These are phyloP conservation scores for Discostella stelligeroides DNA, from an alignment of 108 stramenopile genomes.

Conservation along the genomic window DNA sequence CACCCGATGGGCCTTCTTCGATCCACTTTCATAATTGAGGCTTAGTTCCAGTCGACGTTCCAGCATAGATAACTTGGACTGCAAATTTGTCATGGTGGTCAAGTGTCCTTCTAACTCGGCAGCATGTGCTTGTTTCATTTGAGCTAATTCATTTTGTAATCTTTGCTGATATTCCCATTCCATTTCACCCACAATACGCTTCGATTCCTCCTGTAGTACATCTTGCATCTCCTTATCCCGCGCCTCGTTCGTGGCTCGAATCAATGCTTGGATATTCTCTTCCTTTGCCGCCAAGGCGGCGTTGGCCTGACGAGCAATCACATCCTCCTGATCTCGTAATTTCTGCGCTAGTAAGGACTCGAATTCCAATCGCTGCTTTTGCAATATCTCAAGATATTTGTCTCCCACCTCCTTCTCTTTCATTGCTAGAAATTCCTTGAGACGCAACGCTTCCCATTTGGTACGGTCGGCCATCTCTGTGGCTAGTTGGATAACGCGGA, in stretches of 20 bases:
- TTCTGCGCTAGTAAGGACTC: constrained; percentile 59
- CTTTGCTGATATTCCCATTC: constrained; percentile 31
- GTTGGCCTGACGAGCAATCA: constrained; percentile 51
- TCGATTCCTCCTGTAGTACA: constrained; percentile 23
- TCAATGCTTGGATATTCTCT: constrained; percentile 53
- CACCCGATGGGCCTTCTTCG: constrained; percentile 68
- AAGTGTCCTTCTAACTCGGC: constrained; percentile 61
- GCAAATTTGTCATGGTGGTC: constrained; percentile 50
- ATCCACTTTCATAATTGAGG: constrained; percentile 60
- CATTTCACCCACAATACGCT: constrained; percentile 46
- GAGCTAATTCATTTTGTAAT: constrained; percentile 49
- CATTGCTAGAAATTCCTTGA: constrained; percentile 79
- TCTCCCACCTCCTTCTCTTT: constrained; percentile 78
- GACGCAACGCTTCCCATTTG: constrained; percentile 86
- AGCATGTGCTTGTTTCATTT: constrained; percentile 54
- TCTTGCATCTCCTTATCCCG: constrained; percentile 54
- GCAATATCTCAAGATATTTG: constrained; percentile 57
- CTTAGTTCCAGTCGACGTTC: constrained; percentile 63
- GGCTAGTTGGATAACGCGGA: no score
- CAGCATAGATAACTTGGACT: constrained; percentile 57
- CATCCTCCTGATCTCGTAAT: constrained; percentile 66
- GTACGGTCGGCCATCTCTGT: constrained; percentile 80
- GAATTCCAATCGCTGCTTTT: constrained; percentile 79
- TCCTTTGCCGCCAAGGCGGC: constrained; percentile 75
- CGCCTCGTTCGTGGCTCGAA: constrained; percentile 58